Base-by-base conservation (phyloP, 2,329 filamentous ascomycete species). In the Aspergillus persii region DNA sequence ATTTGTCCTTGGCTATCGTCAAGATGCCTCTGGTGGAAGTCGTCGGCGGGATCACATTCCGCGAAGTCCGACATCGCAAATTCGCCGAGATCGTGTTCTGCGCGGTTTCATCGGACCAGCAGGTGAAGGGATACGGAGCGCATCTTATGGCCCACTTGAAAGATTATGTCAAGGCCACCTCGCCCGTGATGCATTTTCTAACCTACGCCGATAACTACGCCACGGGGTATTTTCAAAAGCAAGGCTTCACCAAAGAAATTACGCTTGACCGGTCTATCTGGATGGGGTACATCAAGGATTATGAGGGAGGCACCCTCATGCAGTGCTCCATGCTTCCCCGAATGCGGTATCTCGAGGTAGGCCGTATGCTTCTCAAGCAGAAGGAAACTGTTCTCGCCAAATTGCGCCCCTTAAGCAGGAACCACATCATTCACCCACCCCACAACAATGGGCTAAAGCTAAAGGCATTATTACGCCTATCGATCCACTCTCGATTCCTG, bases 261-360 rank as follows among this genome's bases (percentile, higher is more conserved):
- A 96, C 93, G 0, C 85, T 99, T 1, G 90, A 95, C 60, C 90
- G 88, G 69, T 87, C 89, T 2, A 88, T 92, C 3, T 99, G 95
- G 95, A 98, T 98, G 95, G 95, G 95, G 2, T 99, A 98, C 70
- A 99, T 99, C 80, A 99, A 99, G 74, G 95, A 99, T 74, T 99
- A 99, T 75, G 95, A 99, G 77, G 95, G 95, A 58, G 95, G 95
- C 59, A 99, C 95, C 0, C 96, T 99, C 62, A 99, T 99, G 95
- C 95, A 99, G 79, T 99, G 95, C 72, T 92, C 90, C 54, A 98
- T 99, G 95, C 84, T 99, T 23, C 94, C 94, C 6, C 90, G 90
- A 62, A 92, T 98, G 55, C 89, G 95, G 53, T 99, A 99, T 76
- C 87, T 99, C 5, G 94, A 99, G 75, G 86, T 88, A 70, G 90